Evolutionary conservation across 331 rosid genomes (phyloP), one percentile per base, ranked within the genome.

Genomic region (Quercus tomentella): DNA sequence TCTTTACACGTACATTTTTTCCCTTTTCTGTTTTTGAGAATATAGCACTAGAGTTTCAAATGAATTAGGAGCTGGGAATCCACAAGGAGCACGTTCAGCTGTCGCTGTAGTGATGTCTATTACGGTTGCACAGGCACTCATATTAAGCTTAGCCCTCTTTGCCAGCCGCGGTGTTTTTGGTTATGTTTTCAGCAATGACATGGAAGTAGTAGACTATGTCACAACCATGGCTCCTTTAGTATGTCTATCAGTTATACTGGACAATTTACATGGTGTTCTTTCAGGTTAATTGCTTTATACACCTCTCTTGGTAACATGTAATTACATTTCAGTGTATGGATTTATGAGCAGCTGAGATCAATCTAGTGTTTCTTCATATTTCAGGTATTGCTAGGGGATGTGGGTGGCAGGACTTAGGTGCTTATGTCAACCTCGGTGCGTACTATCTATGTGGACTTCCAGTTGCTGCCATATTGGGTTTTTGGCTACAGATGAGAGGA

Each of bases 311-410:
- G 77, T 83, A 73, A 25, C 56, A 56, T 62, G 4, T 8, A 73
- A 45, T 18, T n/a, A 41, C 17, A 45, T 31, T 33, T 74, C 66
- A n/a, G 7, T 20, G 2, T 21, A 4, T 17, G 26, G 67, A 41
- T 26, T 28, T 56, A 61, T 60, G n/a, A 9, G 22, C 52, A 51
- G 41, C 54, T 60, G 31, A 56, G 60, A 35, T 45, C 10, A 72
- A 55, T 76, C 25, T 74, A 18, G 58, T 26, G 11, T 68, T 56
- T 22, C 23, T 56, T 56, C n/a, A 70, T 72, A 74, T 60, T 8
- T 8, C 63, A 91, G 98, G 97, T n/a, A 84, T 90, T 83, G 96
- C 91, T 20, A 86, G 94, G 78, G 98, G 96, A 76, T 84, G 88
- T 81, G 97, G 96, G 54, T 91, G 89, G 96, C 98, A 93, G 82